Base-by-base conservation (phyloP, 2,329 filamentous ascomycete species). In the Exophiala bonariae region DNA sequence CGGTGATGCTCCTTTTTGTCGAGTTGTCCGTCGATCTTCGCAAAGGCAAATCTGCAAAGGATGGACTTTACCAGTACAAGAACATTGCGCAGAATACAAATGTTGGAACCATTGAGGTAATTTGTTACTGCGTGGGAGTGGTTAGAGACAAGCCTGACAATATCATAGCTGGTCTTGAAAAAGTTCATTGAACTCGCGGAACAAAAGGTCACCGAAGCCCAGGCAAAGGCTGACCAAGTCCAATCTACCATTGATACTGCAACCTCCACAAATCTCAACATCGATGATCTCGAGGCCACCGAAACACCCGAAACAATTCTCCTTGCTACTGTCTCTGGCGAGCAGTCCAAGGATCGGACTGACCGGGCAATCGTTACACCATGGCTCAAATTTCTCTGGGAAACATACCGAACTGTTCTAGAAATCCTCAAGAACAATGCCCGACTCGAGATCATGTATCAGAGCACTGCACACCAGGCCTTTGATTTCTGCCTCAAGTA, bases 381-480 rank as follows among this genome's bases (percentile, higher is more conserved):
- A 50, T 99, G 93, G 93, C 82, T 99, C 65, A 99, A 99, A 77
- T 99, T 99, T 68, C 79, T 99, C 55, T 99, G 93, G 93, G 93
- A 99, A 78, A 96, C 93, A 13, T 99, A 99, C 77, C 87, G 93
- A 54, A 99, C 93, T 30, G 93, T 99, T 32, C 81, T 99, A 64
- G 93, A 99, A 64, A 99, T 99, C 64, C 84, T 99, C 65, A 91
- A 95, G 77, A 99, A 99, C 80, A 99, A 99, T 77, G 92, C 93
- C 48, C 86, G 93, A 50, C 82, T 99, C 47, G 93, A 99, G 77
- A 83, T 95, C 49, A 92, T 97, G 77, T 99, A 99, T 74, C 93
- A 99, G 81, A 90, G 86, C 71, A 99, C 93, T 45, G 93, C 93
- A 60, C 89, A 92, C 71, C 93, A 97, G 76, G 93, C 93, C 41